Conservation (phyloP, 768 basidiomycete genomes). For the Naganishia vishniacii region DNA sequence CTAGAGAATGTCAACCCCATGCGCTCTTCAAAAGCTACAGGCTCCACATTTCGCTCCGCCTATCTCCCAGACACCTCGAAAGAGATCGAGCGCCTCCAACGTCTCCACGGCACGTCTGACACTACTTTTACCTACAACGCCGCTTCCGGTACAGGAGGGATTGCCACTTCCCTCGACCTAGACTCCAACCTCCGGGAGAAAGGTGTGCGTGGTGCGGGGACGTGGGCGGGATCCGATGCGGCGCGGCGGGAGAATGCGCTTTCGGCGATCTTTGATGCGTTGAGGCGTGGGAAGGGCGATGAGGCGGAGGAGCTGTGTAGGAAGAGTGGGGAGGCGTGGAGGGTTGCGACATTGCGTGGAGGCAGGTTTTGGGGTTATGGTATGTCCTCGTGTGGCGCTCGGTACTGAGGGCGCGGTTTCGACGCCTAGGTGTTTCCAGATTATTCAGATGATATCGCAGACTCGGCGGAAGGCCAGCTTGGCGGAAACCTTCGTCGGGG, state of each 20-base stretch:
- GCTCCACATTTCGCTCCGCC: conserved; percentile 14
- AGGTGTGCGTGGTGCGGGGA: conserved; percentile 22
- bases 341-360: conserved; percentile 81
- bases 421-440: too few species aligned
- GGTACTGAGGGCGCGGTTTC: too few species aligned
- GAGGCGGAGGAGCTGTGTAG: conserved; percentile 77
- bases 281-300: conserved; percentile 65
- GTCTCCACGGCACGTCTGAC: conserved; percentile 1
- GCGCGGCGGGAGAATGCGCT: conserved; percentile 6
- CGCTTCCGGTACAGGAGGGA: background rate
- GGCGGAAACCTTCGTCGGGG: conserved; percentile 67
- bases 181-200: conserved; percentile 20
- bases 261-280: conserved; percentile 36
- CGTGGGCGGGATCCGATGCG: conserved; percentile 6
- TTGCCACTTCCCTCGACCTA: conserved; percentile 24
- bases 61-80: conserved; percentile 15
- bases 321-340: conserved; percentile 82
- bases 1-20: conserved; percentile 11
- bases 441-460: conserved; percentile 26
- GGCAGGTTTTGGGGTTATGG: conserved; percentile 56
- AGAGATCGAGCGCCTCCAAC: conserved; percentile 12
- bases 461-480: background rate
- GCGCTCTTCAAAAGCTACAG: background rate
- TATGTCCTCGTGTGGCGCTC: conserved; percentile 17
- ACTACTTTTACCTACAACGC: conserved; percentile 11